Evolutionary conservation across 1,284 basidiomycete species (phyloP).

Genomic region (Papiliotrema nemorosa): DNA sequence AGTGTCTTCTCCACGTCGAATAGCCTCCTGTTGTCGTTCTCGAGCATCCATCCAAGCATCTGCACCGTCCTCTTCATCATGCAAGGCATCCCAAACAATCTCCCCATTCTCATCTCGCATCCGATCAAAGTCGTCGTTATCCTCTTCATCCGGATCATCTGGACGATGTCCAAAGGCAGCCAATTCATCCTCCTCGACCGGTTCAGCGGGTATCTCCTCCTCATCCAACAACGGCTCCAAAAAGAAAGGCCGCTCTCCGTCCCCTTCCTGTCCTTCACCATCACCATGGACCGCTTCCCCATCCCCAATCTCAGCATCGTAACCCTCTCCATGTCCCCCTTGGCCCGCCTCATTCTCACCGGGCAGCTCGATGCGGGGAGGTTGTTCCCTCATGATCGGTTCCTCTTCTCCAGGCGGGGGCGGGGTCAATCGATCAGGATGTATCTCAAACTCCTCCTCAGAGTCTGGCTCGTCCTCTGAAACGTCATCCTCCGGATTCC

Average conservation of each 20-base stretch:
- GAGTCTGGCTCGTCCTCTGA: slow-evolving; percentile 37
- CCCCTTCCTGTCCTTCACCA: slow-evolving; percentile 15
- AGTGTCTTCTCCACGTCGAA: slow-evolving; percentile 23
- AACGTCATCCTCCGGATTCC: slow-evolving; percentile 23
- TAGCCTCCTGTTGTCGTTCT: slow-evolving; percentile 8
- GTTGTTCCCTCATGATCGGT: slow-evolving; percentile 1
- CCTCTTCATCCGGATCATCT: slow-evolving; percentile 7
- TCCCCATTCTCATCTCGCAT: too few species aligned
- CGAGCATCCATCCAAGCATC: slow-evolving; percentile 15
- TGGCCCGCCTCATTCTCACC: too few species aligned
- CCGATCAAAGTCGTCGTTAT: slow-evolving; percentile 5
- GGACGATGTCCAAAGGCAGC: neutral
- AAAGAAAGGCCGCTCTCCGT: slow-evolving; percentile 21
- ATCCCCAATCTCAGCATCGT: slow-evolving; percentile 7
- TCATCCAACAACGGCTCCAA: slow-evolving; percentile 14
- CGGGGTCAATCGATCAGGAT: slow-evolving; percentile 41
- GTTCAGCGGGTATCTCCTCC: too few species aligned
- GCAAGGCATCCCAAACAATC: slow-evolving; percentile 1
- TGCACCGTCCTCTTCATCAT: neutral
- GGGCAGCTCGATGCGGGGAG: too few species aligned
- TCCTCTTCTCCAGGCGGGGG: slow-evolving; percentile 20
- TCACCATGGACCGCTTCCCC: slow-evolving; percentile 6
- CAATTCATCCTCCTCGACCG: neutral
- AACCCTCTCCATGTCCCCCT: slow-evolving; percentile 4
- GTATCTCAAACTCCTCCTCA: slow-evolving; percentile 35